A percentile compares a stretch with the other conserved stretches of the same genome.
phyloP scores from a whole-genome alignment of 208 protist species.

The Crithidia expoeki region DNA sequence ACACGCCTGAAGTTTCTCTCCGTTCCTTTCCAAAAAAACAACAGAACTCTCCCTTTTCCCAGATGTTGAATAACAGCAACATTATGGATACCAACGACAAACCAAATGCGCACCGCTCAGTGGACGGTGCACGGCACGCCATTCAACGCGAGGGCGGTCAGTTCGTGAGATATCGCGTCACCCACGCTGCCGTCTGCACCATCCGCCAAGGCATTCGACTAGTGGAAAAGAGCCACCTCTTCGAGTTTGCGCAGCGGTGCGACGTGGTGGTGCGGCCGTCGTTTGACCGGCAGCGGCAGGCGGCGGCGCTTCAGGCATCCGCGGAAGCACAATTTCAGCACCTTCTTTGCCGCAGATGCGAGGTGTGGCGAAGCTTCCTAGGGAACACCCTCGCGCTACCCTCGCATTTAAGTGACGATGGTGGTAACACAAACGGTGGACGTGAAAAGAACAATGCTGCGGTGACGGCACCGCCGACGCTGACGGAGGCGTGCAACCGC shows the following conservation, averaged over 20 bases:
- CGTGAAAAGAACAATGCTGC: too few species aligned
- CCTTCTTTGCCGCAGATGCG: constrained; percentile 25
- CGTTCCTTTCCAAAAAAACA: too few species aligned
- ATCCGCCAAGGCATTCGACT: constrained; percentile 42
- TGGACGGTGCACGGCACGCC: constrained; percentile 28
- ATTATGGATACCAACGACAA: background rate
- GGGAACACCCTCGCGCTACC: constrained; percentile 22
- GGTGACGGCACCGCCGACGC: constrained; percentile 26
- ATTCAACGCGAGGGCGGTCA: constrained; percentile 75
- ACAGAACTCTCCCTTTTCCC: too few species aligned
- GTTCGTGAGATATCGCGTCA: constrained; percentile 42
- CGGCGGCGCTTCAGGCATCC: constrained; percentile 15
- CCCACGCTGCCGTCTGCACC: constrained; percentile 42
- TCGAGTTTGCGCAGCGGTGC: constrained; percentile 68
- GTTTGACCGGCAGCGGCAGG: constrained; percentile 30
- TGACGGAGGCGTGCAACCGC: constrained; percentile 49
- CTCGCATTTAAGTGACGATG: background rate
- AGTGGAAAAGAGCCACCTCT: constrained; percentile 42
- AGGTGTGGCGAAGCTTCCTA: constrained; percentile 49
- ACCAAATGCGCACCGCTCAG: background rate
- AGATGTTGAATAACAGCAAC: too few species aligned
- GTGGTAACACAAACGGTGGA: background rate
- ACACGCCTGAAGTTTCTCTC: too few species aligned
- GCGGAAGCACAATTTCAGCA: constrained; percentile 10
- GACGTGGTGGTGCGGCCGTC: constrained; percentile 65